Evolutionary conservation across 805 yeast species (phyloP), one percentile per base, ranked within the genome.

Genomic region (Pichia gijzeniarum): DNA sequence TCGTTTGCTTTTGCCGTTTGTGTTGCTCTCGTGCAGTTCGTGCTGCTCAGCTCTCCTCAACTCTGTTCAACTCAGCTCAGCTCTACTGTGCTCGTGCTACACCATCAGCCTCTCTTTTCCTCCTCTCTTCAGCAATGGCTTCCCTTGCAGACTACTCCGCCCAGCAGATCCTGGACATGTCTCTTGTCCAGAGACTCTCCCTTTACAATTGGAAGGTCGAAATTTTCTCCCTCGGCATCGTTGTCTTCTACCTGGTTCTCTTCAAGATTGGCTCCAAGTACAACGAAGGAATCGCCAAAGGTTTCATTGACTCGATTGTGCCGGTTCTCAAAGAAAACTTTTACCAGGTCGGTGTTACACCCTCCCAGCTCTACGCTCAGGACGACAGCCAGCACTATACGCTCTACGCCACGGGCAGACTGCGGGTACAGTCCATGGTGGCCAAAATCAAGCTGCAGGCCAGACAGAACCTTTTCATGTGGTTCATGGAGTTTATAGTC

Each of bases 321-420:
- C 75, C 73, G 1, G 76, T 72, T 9, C 70, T 90, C 48, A 69
- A 72, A 37, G 73, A 74, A 34, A 83, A 90, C 61, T 93, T 93
- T 61, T 77, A 72, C 56, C 89, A 84, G 61, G 90, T 83, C 48
- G 96, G 96, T 50, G 77, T 73, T 31, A 58, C 70, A 6, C 46
- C 58, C 34, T 67, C 65, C 19, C 62, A 70, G 46, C 64, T 78
- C 56, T 70, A 72, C 51, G 70, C 80, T 53, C 73, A 77, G 62
- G 95, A 84, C 59, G 75, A 79, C 40, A 68, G 80, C 21, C 80
- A 82, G 55, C 69, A 72, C 48, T 87, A 65, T 63, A 65, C 70
- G 10, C 71, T 85, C 32, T 93, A 87, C 62, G 95, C 96, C 36
- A 76, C 95, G 47, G 99, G 99, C 50, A 81, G 99, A 64, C 69